Evolutionary conservation across 805 yeast species (phyloP).

Genomic region (Pichia ethanolica): DNA sequence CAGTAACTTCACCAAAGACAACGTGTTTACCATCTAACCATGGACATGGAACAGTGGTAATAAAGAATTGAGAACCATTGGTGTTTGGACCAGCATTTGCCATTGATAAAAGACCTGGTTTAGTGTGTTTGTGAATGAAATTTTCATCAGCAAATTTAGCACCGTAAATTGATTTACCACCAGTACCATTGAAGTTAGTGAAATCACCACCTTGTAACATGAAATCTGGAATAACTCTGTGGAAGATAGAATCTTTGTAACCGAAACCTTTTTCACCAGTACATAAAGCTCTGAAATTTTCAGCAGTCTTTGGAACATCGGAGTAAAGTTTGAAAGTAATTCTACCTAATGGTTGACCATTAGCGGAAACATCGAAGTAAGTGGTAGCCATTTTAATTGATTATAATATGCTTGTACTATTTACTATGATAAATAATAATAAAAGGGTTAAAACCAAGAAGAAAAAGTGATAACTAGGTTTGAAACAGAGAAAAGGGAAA

Average conservation of each 20-base stretch:
- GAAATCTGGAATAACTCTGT: slow-evolving; percentile 94
- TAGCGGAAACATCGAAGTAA: slow-evolving; percentile 36
- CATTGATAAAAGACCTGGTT: slow-evolving; percentile 81
- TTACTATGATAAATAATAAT: too few relatives aligned
- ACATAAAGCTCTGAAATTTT: slow-evolving; percentile 72
- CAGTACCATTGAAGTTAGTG: slow-evolving; percentile 82
- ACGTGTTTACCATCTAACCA: slow-evolving; percentile 78
- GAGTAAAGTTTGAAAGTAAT: slow-evolving; percentile 82
- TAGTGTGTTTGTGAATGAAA: slow-evolving; percentile 65
- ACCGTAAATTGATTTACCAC: slow-evolving; percentile 87
- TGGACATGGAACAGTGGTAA: slow-evolving; percentile 71
- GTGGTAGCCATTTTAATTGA: slow-evolving; percentile 30
- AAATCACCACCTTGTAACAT: slow-evolving; percentile 96
- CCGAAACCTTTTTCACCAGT: slow-evolving; percentile 95
- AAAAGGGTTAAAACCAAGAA: too few relatives aligned
- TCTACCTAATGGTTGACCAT: slow-evolving; percentile 38
- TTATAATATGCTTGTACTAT: not conserved
- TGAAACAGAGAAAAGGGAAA: too few relatives aligned
- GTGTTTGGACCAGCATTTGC: slow-evolving; percentile 93
- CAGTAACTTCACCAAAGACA: slow-evolving; percentile 69
- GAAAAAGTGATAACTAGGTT: too few relatives aligned
- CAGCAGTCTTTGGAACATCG: slow-evolving; percentile 81
- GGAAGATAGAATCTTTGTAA: slow-evolving; percentile 81
- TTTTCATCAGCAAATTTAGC: slow-evolving; percentile 53
- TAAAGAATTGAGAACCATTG: slow-evolving; percentile 86